Conservation (phyloP, 2,329 filamentous ascomycete genomes). For the Shiraia sp. region DNA sequence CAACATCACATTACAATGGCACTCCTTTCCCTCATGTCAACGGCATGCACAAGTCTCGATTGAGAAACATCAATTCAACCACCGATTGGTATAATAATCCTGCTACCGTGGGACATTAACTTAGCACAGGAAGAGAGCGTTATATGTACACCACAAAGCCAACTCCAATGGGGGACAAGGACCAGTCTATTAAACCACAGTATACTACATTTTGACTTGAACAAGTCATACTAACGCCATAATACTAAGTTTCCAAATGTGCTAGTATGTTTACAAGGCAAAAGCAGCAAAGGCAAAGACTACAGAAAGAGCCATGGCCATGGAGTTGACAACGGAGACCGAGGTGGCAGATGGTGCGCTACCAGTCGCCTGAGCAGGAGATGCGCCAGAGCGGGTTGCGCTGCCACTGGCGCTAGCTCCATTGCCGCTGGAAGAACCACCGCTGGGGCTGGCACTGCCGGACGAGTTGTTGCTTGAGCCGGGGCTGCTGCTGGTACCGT, state of each 20-base stretch:
- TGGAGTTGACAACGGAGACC: slow-evolving; percentile 23
- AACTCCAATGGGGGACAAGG: neutral
- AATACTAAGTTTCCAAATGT: slow-evolving; percentile 1
- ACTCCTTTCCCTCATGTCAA: too few relatives aligned
- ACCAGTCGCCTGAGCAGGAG: slow-evolving; percentile 1
- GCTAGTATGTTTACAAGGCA: slow-evolving; percentile 19
- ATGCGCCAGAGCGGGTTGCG: neutral
- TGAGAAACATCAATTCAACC: too few relatives aligned
- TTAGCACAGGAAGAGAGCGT: slow-evolving; percentile 8
- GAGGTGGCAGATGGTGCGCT: slow-evolving; percentile 14
- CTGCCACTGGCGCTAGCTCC: neutral
- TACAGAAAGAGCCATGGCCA: slow-evolving; percentile 30
- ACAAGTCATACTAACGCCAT: neutral
- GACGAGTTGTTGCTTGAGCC: slow-evolving; percentile 7
- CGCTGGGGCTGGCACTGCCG: neutral
- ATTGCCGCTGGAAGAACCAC: slow-evolving; percentile 1
- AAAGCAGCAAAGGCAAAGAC: slow-evolving; percentile 29
- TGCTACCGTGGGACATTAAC: slow-evolving; percentile 4
- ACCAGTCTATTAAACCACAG: slow-evolving; percentile 5
- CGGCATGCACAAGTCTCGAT: too few relatives aligned
- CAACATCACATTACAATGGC: too few relatives aligned
- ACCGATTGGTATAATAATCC: neutral
- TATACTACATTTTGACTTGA: neutral
- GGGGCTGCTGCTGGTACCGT: slow-evolving; percentile 14
- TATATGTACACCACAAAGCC: slow-evolving; percentile 6